Conservation (phyloP, 257 asterid species). For the Solanum sejunctum region DNA sequence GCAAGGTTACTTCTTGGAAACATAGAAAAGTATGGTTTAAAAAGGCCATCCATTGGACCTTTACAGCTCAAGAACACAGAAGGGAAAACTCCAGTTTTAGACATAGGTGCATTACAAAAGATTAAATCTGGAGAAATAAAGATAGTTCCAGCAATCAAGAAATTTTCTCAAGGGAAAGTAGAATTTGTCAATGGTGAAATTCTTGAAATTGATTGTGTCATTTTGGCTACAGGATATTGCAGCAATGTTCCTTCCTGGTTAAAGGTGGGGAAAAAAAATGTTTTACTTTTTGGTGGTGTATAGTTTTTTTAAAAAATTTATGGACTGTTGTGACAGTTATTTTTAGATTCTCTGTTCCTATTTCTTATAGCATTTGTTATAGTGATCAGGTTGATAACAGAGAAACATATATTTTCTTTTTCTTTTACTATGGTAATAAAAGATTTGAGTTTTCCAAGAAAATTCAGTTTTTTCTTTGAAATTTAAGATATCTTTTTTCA, state of each 20-base stretch:
- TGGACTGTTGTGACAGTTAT: slow-evolving; percentile 44
- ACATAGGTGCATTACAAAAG: slow-evolving; percentile 60
- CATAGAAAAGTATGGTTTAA: slow-evolving; percentile 55
- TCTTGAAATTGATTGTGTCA: slow-evolving; percentile 53
- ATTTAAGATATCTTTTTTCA: neutral
- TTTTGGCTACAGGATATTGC: slow-evolving; percentile 81
- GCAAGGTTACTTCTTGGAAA: slow-evolving; percentile 60
- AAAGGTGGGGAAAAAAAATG: slow-evolving; percentile 30
- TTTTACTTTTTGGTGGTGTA: neutral
- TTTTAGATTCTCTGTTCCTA: slow-evolving; percentile 35
- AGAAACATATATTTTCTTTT: neutral
- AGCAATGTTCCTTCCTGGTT: slow-evolving; percentile 97
- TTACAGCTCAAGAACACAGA: slow-evolving; percentile 53
- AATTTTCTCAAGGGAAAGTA: slow-evolving; percentile 38
- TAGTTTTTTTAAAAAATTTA: neutral
- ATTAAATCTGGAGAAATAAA: slow-evolving; percentile 70
- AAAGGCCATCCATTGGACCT: slow-evolving; percentile 67
- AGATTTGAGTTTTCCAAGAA: neutral
- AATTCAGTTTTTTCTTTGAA: neutral
- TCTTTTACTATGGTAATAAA: neutral
- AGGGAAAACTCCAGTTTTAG: slow-evolving; percentile 91
- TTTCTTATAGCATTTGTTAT: slow-evolving; percentile 22
- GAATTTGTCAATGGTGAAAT: slow-evolving; percentile 52
- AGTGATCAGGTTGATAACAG: slow-evolving; percentile 23
- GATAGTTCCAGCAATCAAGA: slow-evolving; percentile 71